These are phyloP conservation scores for Verbascum thapsus DNA, from an alignment of 257 asterid genomes.

Conservation along the genomic window DNA sequence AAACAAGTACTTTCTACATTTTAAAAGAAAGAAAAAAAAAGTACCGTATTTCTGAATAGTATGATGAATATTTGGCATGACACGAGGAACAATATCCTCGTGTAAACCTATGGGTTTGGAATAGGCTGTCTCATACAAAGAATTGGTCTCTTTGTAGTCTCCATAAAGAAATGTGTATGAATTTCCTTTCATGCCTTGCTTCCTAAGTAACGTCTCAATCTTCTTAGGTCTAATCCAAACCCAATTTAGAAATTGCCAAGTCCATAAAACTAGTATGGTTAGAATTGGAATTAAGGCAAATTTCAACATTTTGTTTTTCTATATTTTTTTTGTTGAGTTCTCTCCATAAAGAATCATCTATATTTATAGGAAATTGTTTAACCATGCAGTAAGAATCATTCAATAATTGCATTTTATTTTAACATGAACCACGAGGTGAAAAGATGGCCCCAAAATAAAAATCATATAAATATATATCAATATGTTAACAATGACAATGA, in stretches of 20 bases:
- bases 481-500: too few species aligned
- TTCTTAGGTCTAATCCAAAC: slow-evolving; percentile 24
- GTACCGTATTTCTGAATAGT: slow-evolving; percentile 19
- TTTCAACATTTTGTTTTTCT: not conserved
- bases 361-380: too few species aligned
- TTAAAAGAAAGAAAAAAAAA: not conserved
- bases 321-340: too few species aligned
- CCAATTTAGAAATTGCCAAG: slow-evolving; percentile 24
- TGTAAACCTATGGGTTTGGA: slow-evolving; percentile 12
- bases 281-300: not conserved
- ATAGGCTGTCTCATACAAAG: not conserved
- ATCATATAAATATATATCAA: too few species aligned
- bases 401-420: too few species aligned
- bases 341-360: too few species aligned
- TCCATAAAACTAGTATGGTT: not conserved
- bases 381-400: too few species aligned
- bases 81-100: slow-evolving; percentile 25
- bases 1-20: too few species aligned
- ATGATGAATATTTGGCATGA: slow-evolving; percentile 27
- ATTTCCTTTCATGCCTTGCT: slow-evolving; percentile 21
- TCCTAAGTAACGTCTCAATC: not conserved
- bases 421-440: too few species aligned
- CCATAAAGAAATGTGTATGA: slow-evolving; percentile 5
- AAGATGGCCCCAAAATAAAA: too few species aligned
- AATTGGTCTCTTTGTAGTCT: slow-evolving; percentile 1